phyloP scores from a whole-genome alignment of 441 rosid genomes.

The Biscutella laevigata region DNA sequence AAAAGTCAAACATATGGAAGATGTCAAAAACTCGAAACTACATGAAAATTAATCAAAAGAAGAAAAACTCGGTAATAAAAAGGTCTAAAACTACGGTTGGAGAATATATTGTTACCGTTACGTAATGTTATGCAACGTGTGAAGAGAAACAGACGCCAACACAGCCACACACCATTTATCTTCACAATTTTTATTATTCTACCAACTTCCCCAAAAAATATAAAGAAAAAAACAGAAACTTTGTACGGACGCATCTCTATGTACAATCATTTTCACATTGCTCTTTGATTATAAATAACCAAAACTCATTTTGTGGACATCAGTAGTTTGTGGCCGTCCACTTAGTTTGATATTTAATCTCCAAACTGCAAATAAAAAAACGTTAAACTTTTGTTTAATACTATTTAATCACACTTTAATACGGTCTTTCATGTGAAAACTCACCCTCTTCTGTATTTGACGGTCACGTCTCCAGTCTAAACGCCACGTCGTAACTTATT shows the following conservation, averaged over 20 bases:
- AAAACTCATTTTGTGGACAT: background rate
- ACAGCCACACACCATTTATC: conserved; percentile 23
- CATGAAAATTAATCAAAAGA: background rate
- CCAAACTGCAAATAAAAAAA: too few species aligned
- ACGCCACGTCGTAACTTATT: too few species aligned
- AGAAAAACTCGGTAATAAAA: background rate
- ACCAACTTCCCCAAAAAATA: too few species aligned
- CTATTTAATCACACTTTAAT: too few species aligned
- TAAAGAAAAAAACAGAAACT: background rate
- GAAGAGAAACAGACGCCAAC: conserved; percentile 29
- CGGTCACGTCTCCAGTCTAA: conserved; percentile 35
- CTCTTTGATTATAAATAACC: too few species aligned
- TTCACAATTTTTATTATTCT: background rate
- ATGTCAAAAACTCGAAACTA: background rate
- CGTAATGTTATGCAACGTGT: conserved; percentile 26
- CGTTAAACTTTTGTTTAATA: too few species aligned
- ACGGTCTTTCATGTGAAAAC: conserved; percentile 17
- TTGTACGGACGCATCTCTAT: conserved; percentile 24
- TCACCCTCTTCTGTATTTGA: conserved; percentile 25
- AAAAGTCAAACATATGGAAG: conserved; percentile 21
- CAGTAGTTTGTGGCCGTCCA: conserved; percentile 6
- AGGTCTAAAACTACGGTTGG: background rate
- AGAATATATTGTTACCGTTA: conserved; percentile 9
- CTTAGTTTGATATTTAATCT: too few species aligned
- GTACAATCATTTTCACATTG: conserved; percentile 19